phyloP scores from a whole-genome alignment of 345 rosid genomes.

The Aquilaria malaccensis region DNA sequence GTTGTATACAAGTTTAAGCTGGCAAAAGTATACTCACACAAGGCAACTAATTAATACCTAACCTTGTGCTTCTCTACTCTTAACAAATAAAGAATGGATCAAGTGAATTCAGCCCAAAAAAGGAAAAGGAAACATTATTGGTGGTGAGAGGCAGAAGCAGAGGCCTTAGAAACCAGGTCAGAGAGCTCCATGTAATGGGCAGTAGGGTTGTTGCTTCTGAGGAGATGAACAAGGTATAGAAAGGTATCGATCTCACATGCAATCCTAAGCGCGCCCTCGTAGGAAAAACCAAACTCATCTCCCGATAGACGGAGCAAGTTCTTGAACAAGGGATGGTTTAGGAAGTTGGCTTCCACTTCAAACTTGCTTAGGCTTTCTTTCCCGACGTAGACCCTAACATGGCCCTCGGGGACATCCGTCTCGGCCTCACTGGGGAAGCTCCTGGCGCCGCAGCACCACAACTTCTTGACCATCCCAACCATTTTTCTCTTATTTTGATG shows the following conservation, averaged over 20 bases:
- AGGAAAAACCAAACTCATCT: conserved; percentile 45
- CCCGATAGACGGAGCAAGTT: conserved; percentile 32
- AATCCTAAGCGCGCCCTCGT: conserved; percentile 41
- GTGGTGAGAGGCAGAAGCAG: neutral
- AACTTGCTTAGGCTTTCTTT: conserved; percentile 29
- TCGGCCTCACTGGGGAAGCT: conserved; percentile 11
- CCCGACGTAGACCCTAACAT: conserved; percentile 38
- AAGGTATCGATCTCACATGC: conserved; percentile 43
- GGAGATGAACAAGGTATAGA: conserved; percentile 31
- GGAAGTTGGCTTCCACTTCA: conserved; percentile 35
- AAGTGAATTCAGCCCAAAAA: no score
- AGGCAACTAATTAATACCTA: no score
- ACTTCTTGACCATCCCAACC: conserved; percentile 35
- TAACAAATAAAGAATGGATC: no score
- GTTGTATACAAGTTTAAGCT: no score
- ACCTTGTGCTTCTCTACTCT: no score
- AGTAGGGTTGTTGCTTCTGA: conserved; percentile 23
- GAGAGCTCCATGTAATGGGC: conserved; percentile 31
- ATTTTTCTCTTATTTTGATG: conserved; percentile 6
- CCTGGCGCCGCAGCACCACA: conserved; percentile 34
- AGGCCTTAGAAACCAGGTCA: conserved; percentile 25
- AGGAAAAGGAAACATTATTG: neutral
- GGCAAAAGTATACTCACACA: no score
- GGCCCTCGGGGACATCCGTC: conserved; percentile 26
- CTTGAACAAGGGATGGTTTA: conserved; percentile 46